Conservation (phyloP, 2,329 filamentous ascomycete species). For the Chaetothyriales sp. region DNA sequence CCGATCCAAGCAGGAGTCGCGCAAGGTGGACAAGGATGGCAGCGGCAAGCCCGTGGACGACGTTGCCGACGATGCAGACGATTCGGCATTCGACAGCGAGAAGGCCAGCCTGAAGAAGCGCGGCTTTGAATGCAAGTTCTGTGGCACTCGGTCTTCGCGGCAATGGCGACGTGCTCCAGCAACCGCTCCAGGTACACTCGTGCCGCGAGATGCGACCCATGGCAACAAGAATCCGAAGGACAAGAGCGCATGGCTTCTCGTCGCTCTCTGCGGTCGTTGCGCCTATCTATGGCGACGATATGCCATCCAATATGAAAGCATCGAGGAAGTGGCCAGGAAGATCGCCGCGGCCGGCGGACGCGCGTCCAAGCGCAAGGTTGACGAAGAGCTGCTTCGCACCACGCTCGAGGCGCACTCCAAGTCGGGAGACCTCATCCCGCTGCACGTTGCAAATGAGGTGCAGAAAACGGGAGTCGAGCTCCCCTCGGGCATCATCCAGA, state of each 20-base stretch:
- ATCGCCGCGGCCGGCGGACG: constrained; percentile 63
- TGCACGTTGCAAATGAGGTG: constrained; percentile 29
- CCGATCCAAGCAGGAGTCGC: constrained; percentile 78
- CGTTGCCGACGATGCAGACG: constrained; percentile 79
- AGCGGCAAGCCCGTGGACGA: constrained; percentile 73
- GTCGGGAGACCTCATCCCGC: constrained; percentile 29
- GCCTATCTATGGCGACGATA: constrained; percentile 92
- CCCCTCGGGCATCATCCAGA: constrained; percentile 19
- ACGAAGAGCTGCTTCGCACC: constrained; percentile 58
- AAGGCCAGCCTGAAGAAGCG: constrained; percentile 70
- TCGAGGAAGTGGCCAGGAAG: constrained; percentile 82
- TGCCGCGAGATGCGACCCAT: constrained; percentile 44
- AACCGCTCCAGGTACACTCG: constrained; percentile 53
- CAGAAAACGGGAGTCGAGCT: constrained; percentile 28
- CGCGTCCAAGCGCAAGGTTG: constrained; percentile 74
- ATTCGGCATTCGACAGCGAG: constrained; percentile 84
- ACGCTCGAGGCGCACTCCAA: constrained; percentile 30
- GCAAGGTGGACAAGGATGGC: constrained; percentile 42
- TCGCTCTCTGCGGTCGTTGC: constrained; percentile 78
- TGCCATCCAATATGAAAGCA: constrained; percentile 85
- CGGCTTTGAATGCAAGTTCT: constrained; percentile 88
- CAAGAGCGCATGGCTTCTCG: constrained; percentile 56
- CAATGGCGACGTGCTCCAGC: constrained; percentile 87
- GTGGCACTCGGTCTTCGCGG: constrained; percentile 59
- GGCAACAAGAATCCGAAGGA: constrained; percentile 53